Base-by-base conservation (phyloP, 2,329 filamentous ascomycete species). In the Alternaria triticimaculans region DNA sequence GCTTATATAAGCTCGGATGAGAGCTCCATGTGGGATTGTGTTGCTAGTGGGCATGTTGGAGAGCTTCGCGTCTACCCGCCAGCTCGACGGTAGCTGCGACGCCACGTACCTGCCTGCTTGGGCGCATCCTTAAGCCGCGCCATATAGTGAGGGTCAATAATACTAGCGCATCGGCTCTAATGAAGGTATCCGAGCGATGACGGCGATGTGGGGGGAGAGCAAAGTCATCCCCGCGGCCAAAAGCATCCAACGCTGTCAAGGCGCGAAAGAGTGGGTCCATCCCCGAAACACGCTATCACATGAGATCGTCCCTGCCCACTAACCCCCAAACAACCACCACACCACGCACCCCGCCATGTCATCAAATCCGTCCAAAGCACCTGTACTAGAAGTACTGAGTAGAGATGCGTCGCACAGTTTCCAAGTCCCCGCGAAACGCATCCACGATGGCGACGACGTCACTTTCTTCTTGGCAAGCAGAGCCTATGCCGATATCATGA, bases 401-500 rank as follows among this genome's bases (percentile, higher is more conserved):
- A 60, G 55, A 15, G 46, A 60, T 33, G 49, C 63, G 12, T 66
- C 68, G 14, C 72, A 77, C 60, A 64, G 44, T 15, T 97, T 97
- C 80, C 76, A 84, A 56, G 82, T 83, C 45, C 96, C 96, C 0
- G 77, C 79, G 60, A 99, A 98, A 80, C 86, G 86, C 74, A 99
- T 99, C 82, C 87, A 97, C 81, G 92, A 96, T 73, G 90, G 90
- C 60, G 84, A 90, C 63, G 94, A 98, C 84, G 92, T 99, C 58
- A 80, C 87, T 20, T 87, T 87, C 66, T 99, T 98, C 80, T 87
- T 97, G 57, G 87, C 86, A 9, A 94, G 92, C 53, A 88, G 87
- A 70, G 96, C 93, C 48, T 97, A 98, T 81, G 87, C 89, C 62
- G 93, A 97, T 76, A 92, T 99, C 58, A 91, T 93, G 80, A 87